Evolutionary conservation across 2,329 filamentous ascomycete genomes (phyloP).

Genomic region (Neophaeococcomyces mojaviensis): DNA sequence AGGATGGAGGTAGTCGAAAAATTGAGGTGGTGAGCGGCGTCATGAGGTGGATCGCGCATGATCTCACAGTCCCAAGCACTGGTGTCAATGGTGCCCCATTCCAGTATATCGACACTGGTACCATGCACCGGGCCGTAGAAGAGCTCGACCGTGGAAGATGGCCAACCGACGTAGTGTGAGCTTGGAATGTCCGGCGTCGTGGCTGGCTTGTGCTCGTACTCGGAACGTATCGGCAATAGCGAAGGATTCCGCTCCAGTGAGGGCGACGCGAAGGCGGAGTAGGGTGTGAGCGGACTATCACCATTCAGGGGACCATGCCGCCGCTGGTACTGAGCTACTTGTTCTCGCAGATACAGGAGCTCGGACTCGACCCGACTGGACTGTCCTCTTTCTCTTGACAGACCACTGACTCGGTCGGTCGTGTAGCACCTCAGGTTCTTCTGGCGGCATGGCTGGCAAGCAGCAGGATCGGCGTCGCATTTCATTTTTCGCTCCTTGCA

Average conservation of each 20-base stretch:
- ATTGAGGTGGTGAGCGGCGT: constrained; percentile 50
- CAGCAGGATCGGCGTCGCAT: constrained; percentile 72
- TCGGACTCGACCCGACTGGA: constrained; percentile 68
- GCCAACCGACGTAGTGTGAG: constrained; percentile 21
- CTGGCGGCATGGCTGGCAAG: constrained; percentile 73
- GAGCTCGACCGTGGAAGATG: constrained; percentile 13
- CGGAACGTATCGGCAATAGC: background rate
- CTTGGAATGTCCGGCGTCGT: constrained; percentile 9
- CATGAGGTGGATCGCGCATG: constrained; percentile 43
- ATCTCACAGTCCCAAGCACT: constrained; percentile 60
- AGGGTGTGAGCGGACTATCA: constrained; percentile 6
- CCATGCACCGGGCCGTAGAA: constrained; percentile 48
- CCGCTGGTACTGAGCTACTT: constrained; percentile 61
- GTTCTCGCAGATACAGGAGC: constrained; percentile 58
- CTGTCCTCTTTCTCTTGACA: constrained; percentile 70
- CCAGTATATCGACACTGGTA: constrained; percentile 68
- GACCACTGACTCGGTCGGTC: constrained; percentile 78
- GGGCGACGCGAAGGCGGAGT: background rate
- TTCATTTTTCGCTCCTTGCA: constrained; percentile 87
- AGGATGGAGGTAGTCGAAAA: constrained; percentile 67
- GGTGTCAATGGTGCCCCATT: constrained; percentile 66
- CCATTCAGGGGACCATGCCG: constrained; percentile 31
- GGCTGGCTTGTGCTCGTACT: background rate
- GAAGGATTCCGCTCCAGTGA: background rate
- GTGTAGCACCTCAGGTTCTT: constrained; percentile 73